Evolutionary conservation across 441 rosid genomes (phyloP).

Genomic region (Jatropha podagrica): DNA sequence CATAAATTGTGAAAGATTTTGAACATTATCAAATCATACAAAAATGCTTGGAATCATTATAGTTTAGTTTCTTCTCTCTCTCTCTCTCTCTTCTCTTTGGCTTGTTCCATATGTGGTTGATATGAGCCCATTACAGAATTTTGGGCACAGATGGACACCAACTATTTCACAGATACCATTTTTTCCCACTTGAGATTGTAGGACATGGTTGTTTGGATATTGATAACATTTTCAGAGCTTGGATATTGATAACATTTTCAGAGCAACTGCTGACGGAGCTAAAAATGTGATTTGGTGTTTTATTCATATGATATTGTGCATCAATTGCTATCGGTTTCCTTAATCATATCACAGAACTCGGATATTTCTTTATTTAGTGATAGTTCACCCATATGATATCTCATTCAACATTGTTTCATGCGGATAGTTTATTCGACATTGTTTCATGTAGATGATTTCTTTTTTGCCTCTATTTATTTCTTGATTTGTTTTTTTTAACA

Average conservation of each 20-base stretch:
- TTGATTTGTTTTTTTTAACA: slow-evolving; percentile 27
- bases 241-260: background rate
- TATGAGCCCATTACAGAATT: background rate
- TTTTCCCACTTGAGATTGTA: background rate
- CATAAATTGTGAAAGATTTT: no score
- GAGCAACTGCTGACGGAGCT: background rate
- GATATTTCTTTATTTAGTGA: background rate
- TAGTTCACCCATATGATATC: background rate
- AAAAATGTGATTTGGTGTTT: background rate
- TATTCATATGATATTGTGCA: background rate
- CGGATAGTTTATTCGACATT: background rate
- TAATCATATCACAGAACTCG: background rate
- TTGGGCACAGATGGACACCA: background rate
- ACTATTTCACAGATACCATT: background rate
- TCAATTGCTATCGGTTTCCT: background rate
- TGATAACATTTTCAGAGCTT: background rate
- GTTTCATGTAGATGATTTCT: background rate
- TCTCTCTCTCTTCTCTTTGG: background rate
- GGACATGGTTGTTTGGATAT: background rate
- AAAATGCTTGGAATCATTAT: background rate
- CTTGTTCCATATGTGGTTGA: background rate
- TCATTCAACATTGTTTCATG: slow-evolving; percentile 1
- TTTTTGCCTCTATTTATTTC: background rate
- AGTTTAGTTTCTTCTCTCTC: background rate
- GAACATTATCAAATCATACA: background rate